Percentiles rank a stretch among this genome's conserved stretches.
These are phyloP conservation scores for Colletotrichum lentis DNA, from an alignment of 2,329 filamentous ascomycete species.

Conservation along the genomic window DNA sequence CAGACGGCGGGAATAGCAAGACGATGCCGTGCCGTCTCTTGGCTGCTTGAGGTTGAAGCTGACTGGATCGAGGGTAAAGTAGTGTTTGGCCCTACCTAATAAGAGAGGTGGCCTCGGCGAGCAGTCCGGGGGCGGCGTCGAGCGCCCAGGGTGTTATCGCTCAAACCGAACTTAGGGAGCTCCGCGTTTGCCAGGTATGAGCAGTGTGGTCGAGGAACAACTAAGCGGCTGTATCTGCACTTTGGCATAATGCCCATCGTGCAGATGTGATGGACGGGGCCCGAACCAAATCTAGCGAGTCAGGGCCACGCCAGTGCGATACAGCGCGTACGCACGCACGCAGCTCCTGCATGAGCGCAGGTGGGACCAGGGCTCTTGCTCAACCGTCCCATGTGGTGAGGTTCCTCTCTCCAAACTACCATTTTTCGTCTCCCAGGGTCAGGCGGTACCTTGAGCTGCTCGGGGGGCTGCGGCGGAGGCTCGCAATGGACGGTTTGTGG, in stretches of 20 bases:
- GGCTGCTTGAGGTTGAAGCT: slow-evolving; percentile 10
- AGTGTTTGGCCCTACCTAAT: not conserved
- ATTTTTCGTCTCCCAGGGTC: slow-evolving; percentile 6
- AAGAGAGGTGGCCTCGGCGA: slow-evolving; percentile 4
- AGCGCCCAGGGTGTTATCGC: not conserved
- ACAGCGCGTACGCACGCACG: slow-evolving; percentile 3
- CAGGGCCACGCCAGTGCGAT: slow-evolving; percentile 1
- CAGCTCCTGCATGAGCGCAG: slow-evolving; percentile 12
- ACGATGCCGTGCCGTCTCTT: slow-evolving; percentile 7
- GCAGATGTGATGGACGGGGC: not conserved
- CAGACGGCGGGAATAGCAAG: slow-evolving; percentile 3
- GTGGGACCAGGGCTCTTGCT: slow-evolving; percentile 1
- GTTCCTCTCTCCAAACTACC: slow-evolving; percentile 17
- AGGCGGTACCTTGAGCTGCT: not conserved
- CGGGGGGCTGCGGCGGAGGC: slow-evolving; percentile 5
- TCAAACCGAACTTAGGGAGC: not conserved
- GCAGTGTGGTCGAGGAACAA: not conserved
- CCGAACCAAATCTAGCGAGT: slow-evolving; percentile 14
- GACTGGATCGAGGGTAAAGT: slow-evolving; percentile 5
- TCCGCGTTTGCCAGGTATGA: not conserved
- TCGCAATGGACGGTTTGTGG: not conserved
- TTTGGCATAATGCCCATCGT: not conserved
- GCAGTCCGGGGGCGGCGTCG: not conserved
- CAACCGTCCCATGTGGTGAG: slow-evolving; percentile 8
- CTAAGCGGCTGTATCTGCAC: not conserved